phyloP scores from a whole-genome alignment of 2,329 filamentous ascomycete species.

The Paecilomyces fulvus region DNA sequence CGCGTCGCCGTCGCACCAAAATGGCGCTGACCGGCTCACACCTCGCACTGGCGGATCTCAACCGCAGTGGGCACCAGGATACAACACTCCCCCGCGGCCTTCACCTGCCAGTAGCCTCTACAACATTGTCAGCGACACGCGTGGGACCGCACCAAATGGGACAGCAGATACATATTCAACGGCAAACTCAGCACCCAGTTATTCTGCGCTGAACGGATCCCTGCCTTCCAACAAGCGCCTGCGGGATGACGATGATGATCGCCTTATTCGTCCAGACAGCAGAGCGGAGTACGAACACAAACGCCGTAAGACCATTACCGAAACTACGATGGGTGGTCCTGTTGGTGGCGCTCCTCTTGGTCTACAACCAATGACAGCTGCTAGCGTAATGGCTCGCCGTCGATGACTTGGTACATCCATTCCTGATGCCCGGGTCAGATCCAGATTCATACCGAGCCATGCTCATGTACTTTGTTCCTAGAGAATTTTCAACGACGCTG shows the following conservation, averaged over 20 bases:
- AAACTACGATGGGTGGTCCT: constrained; percentile 43
- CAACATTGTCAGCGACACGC: constrained; percentile 78
- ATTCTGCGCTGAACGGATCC: constrained; percentile 58
- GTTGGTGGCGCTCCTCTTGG: constrained; percentile 30
- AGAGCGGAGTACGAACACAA: constrained; percentile 58
- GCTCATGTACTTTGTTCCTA: not conserved
- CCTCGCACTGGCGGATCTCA: constrained; percentile 68
- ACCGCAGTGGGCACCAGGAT: constrained; percentile 66
- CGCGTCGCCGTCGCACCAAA: constrained; percentile 69
- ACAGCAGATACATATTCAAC: constrained; percentile 66
- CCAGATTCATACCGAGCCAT: not conserved
- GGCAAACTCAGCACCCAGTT: constrained; percentile 49
- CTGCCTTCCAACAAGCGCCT: constrained; percentile 51
- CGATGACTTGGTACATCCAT: constrained; percentile 16
- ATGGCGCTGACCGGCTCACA: constrained; percentile 73
- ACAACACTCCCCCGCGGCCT: constrained; percentile 69
- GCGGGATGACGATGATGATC: constrained; percentile 59
- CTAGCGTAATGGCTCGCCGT: constrained; percentile 32
- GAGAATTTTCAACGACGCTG: not conserved
- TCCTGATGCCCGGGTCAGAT: not conserved
- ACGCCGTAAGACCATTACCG: constrained; percentile 68
- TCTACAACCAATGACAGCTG: constrained; percentile 35
- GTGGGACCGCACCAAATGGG: constrained; percentile 56
- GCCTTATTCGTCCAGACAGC: constrained; percentile 56
- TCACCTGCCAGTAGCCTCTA: constrained; percentile 70